These are phyloP conservation scores for Pseudogymnoascus sp. DNA, from an alignment of 2,329 filamentous ascomycete species.

Conservation along the genomic window DNA sequence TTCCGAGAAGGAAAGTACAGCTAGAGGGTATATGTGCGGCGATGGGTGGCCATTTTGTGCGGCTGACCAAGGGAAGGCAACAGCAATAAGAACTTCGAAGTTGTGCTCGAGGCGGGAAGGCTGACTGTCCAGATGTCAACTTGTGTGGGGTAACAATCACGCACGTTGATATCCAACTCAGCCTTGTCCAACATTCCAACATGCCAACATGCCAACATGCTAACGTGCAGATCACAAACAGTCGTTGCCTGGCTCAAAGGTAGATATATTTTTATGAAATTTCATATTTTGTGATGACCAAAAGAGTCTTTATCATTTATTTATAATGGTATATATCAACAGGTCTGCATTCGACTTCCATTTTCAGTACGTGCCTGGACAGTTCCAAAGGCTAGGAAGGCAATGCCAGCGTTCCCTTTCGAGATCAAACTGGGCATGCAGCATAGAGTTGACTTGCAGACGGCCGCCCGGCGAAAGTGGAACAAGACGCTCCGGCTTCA, in stretches of 20 bases:
- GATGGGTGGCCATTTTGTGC: background rate
- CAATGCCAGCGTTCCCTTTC: conserved; percentile 7
- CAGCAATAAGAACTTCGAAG: background rate
- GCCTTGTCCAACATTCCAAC: background rate
- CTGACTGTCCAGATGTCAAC: background rate
- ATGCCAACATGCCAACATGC: background rate
- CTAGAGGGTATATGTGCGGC: background rate
- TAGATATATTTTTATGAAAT: background rate
- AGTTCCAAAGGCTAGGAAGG: conserved; percentile 7
- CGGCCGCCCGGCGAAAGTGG: conserved; percentile 27
- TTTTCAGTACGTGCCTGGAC: conserved; percentile 3
- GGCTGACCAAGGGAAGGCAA: background rate
- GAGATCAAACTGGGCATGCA: conserved; percentile 17
- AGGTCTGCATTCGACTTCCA: background rate
- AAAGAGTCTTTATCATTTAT: background rate
- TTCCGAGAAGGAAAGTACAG: background rate
- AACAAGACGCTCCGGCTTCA: conserved; percentile 29
- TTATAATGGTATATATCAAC: conserved; percentile 2
- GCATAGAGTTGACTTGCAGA: conserved; percentile 25
- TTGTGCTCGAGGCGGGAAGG: background rate
- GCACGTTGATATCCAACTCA: background rate
- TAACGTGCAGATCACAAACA: background rate
- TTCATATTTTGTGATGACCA: background rate
- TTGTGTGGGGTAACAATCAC: background rate
- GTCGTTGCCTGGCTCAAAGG: background rate